These are phyloP conservation scores for Zasmidium cellare DNA, from an alignment of 2,329 filamentous ascomycete species.

Conservation along the genomic window DNA sequence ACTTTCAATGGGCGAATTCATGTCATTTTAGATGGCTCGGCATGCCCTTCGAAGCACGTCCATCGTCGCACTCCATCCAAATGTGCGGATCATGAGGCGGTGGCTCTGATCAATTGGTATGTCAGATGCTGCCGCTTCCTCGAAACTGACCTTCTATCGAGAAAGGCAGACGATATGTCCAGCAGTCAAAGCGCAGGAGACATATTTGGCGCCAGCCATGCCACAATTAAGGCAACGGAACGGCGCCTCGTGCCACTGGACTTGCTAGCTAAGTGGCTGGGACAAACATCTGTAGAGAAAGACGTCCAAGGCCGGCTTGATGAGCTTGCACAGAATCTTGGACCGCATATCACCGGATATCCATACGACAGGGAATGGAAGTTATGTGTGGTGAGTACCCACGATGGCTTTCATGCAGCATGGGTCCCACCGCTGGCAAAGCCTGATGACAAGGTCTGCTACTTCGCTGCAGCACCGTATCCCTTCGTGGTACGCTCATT, in stretches of 20 bases:
- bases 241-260: background rate
- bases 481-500: slow-evolving; percentile 3
- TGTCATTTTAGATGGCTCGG: background rate
- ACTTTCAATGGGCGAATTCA: background rate
- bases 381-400: background rate
- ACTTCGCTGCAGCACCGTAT: slow-evolving; percentile 6
- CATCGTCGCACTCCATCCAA: slow-evolving; percentile 6
- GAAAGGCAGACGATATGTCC: background rate
- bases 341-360: slow-evolving; percentile 9
- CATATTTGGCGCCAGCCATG: background rate
- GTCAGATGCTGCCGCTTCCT: slow-evolving; percentile 6
- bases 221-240: background rate
- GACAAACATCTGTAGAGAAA: background rate
- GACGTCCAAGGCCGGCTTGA: background rate
- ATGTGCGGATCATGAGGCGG: slow-evolving; percentile 4
- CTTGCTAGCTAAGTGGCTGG: background rate
- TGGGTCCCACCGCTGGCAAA: slow-evolving; percentile 6
- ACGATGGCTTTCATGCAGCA: background rate
- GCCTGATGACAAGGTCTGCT: slow-evolving; percentile 4
- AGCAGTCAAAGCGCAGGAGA: background rate
- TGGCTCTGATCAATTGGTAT: slow-evolving; percentile 7
- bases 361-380: slow-evolving; percentile 8
- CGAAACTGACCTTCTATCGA: background rate
- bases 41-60: slow-evolving; percentile 13
- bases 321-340: background rate